phyloP scores from a whole-genome alignment of 1,139 yeast genomes.

The Geotrichum bryndzae region DNA sequence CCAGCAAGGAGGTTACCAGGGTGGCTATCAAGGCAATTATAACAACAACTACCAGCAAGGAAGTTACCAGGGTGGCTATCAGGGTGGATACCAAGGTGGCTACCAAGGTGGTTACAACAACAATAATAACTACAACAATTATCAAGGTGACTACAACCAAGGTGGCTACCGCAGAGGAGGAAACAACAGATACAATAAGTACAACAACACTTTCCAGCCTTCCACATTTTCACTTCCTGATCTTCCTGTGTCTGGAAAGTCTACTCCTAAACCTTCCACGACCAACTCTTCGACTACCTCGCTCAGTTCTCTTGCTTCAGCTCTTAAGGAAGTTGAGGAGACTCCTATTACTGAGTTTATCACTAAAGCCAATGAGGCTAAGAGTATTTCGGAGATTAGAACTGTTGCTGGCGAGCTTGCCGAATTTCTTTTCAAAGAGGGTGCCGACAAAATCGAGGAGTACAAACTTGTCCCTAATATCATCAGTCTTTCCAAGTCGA shows the following conservation, averaged over 20 bases:
- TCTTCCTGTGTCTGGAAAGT: slow-evolving; percentile 9
- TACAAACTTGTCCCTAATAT: slow-evolving; percentile 64
- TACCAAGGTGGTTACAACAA: not conserved
- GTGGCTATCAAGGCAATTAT: slow-evolving; percentile 1
- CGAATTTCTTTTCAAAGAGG: slow-evolving; percentile 43
- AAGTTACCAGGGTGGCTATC: slow-evolving; percentile 1
- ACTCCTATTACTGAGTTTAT: slow-evolving; percentile 66
- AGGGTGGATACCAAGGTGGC: slow-evolving; percentile 1
- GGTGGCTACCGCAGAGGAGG: slow-evolving; percentile 4
- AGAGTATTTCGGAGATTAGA: slow-evolving; percentile 60
- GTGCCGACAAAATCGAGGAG: slow-evolving; percentile 48
- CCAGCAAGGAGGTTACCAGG: slow-evolving; percentile 5
- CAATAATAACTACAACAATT: slow-evolving; percentile 1
- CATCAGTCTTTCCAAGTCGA: slow-evolving; percentile 62
- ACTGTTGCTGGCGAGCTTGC: slow-evolving; percentile 54
- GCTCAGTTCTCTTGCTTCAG: slow-evolving; percentile 63
- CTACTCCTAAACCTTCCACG: slow-evolving; percentile 9
- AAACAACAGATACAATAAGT: slow-evolving; percentile 9
- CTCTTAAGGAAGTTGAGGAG: slow-evolving; percentile 57
- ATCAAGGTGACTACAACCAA: not conserved
- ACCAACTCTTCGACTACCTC: slow-evolving; percentile 54
- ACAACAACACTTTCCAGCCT: slow-evolving; percentile 1
- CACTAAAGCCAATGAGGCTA: slow-evolving; percentile 49
- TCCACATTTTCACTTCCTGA: not conserved
- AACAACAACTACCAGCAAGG: not conserved